Evolutionary conservation across 2,329 filamentous ascomycete genomes (phyloP).

Genomic region (Alternaria brassicae): DNA sequence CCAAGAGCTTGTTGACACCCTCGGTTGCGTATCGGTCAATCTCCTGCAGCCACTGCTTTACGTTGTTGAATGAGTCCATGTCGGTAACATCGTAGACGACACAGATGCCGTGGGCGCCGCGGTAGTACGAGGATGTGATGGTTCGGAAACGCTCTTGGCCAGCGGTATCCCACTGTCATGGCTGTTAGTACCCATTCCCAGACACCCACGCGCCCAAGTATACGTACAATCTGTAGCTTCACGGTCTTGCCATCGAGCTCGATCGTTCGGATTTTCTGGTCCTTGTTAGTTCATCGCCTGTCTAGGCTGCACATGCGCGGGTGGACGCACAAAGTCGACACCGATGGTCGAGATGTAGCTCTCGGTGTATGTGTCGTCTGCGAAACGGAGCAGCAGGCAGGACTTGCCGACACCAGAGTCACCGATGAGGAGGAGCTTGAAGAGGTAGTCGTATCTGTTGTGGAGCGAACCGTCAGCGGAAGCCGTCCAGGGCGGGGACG

Average conservation of each 20-base stretch:
- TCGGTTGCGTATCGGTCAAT: conserved; percentile 99
- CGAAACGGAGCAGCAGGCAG: conserved; percentile 95
- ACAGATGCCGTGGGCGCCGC: conserved; percentile 98
- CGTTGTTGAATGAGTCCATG: conserved; percentile 99
- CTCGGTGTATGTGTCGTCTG: conserved; percentile 91
- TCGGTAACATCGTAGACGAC: conserved; percentile 99
- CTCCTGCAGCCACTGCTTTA: conserved; percentile 99
- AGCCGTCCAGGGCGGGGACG: conserved; percentile 7
- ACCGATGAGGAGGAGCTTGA: conserved; percentile 99
- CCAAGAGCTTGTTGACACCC: conserved; percentile 98
- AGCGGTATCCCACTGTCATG: conserved; percentile 90
- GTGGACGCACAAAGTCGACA: conserved; percentile 75
- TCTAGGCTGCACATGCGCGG: conserved; percentile 42
- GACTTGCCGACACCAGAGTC: conserved; percentile 99
- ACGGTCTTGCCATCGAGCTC: conserved; percentile 99
- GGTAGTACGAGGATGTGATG: conserved; percentile 99
- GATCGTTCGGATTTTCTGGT: conserved; percentile 98
- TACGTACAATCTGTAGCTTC: conserved; percentile 87
- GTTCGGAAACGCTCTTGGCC: conserved; percentile 99
- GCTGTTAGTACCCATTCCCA: conserved; percentile 23
- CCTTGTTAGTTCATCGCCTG: conserved; percentile 33
- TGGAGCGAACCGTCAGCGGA: conserved; percentile 30
- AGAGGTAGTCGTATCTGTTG: conserved; percentile 98
- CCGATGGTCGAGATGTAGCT: conserved; percentile 99
- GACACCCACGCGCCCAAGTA: not conserved